A percentile compares a stretch with the other conserved stretches of the same genome.
These are phyloP conservation scores for Teunomyces lycoperdinae DNA, from an alignment of 805 yeast species.

Conservation along the genomic window DNA sequence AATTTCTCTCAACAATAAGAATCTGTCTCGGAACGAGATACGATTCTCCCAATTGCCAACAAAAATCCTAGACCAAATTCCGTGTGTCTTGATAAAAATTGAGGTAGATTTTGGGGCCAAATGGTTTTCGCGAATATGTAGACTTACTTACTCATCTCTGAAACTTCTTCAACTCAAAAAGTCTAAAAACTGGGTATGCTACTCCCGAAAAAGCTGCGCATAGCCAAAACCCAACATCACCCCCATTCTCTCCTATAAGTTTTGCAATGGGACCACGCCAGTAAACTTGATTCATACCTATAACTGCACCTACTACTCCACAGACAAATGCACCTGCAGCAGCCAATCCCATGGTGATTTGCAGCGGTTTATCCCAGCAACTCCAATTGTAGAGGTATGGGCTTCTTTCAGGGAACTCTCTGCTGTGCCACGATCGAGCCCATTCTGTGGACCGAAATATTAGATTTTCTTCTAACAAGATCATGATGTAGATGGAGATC, in stretches of 20 bases:
- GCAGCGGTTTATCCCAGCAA: constrained; percentile 25
- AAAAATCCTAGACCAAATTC: too few species aligned
- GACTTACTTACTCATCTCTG: constrained; percentile 14
- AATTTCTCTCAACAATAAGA: too few species aligned
- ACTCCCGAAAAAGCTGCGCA: constrained; percentile 15
- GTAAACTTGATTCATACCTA: constrained; percentile 22
- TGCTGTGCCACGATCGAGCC: constrained; percentile 2
- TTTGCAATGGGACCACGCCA: constrained; percentile 16
- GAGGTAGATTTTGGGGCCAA: too few species aligned
- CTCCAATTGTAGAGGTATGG: constrained; percentile 27
- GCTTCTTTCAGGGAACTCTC: background rate
- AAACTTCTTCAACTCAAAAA: constrained; percentile 12
- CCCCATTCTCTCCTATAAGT: constrained; percentile 14
- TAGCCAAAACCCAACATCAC: constrained; percentile 23
- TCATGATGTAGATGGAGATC: constrained; percentile 76
- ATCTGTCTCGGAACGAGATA: too few species aligned
- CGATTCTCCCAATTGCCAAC: too few species aligned
- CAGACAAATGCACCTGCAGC: constrained; percentile 10
- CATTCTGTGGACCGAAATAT: constrained; percentile 50
- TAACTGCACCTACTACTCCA: constrained; percentile 19
- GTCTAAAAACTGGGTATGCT: constrained; percentile 14
- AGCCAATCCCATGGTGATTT: constrained; percentile 19
- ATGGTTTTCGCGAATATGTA: background rate
- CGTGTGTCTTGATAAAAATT: too few species aligned
- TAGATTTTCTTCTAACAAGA: constrained; percentile 68